phyloP scores from a whole-genome alignment of 805 yeast species.

The Candida insectalens region DNA sequence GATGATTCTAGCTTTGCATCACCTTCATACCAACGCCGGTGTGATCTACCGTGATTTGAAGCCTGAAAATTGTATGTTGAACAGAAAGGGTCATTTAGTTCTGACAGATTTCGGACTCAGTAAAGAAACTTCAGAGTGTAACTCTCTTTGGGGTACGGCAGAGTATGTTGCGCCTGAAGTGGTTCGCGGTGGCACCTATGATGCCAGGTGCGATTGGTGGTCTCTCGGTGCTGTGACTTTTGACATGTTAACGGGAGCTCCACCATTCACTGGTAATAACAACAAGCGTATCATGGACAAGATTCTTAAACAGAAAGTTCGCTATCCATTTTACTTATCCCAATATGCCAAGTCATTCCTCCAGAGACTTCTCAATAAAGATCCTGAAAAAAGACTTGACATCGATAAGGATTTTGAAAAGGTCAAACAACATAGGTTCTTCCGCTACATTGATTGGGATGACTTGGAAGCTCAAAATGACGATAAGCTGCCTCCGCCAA shows the following conservation, averaged over 20 bases:
- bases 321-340: slow-evolving; percentile 66
- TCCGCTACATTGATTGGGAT: slow-evolving; percentile 69
- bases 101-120: slow-evolving; percentile 81
- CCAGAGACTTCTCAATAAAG: slow-evolving; percentile 54
- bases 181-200: slow-evolving; percentile 66
- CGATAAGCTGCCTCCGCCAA: slow-evolving; percentile 65
- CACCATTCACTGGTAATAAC: slow-evolving; percentile 82
- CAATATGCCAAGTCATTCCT: slow-evolving; percentile 74
- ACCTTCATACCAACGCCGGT: slow-evolving; percentile 62
- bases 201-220: slow-evolving; percentile 85
- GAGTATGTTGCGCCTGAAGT: slow-evolving; percentile 91
- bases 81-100: slow-evolving; percentile 69
- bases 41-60: slow-evolving; percentile 81
- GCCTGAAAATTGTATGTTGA: slow-evolving; percentile 82
- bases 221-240: slow-evolving; percentile 75
- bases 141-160: slow-evolving; percentile 64
- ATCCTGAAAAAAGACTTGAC: slow-evolving; percentile 55
- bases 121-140: slow-evolving; percentile 36
- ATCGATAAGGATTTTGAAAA: slow-evolving; percentile 43
- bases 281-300: slow-evolving; percentile 70
- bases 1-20: slow-evolving; percentile 65
- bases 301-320: slow-evolving; percentile 55
- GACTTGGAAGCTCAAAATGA: slow-evolving; percentile 39
- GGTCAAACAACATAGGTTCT: slow-evolving; percentile 60
- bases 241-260: slow-evolving; percentile 77